These are phyloP conservation scores for Fusarium brevicatenulatum DNA, from an alignment of 2,329 filamentous ascomycete genomes.

Conservation along the genomic window DNA sequence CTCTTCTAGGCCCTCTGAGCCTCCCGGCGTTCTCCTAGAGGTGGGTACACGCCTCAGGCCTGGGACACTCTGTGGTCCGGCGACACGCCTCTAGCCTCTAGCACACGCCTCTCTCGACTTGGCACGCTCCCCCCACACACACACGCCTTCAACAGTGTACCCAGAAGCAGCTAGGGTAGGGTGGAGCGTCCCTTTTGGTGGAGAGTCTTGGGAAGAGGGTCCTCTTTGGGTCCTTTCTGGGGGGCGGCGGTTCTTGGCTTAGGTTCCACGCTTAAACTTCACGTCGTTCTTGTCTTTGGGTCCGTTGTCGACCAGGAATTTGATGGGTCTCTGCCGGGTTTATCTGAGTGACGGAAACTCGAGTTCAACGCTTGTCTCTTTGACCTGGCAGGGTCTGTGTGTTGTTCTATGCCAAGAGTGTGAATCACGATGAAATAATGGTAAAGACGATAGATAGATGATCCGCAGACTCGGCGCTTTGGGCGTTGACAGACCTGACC, in stretches of 20 bases:
- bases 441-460: slow-evolving; percentile 8
- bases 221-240: slow-evolving; percentile 34
- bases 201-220: slow-evolving; percentile 31
- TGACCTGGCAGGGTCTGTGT: slow-evolving; percentile 13
- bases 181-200: slow-evolving; percentile 36
- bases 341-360: slow-evolving; percentile 19
- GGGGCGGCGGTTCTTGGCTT: slow-evolving; percentile 22
- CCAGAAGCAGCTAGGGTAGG: slow-evolving; percentile 25
- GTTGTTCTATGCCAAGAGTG: slow-evolving; percentile 16
- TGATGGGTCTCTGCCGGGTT: slow-evolving; percentile 29
- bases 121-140: slow-evolving; percentile 22
- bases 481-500: slow-evolving; percentile 6
- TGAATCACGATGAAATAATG: slow-evolving; percentile 33
- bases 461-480: slow-evolving; percentile 20
- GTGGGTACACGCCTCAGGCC: slow-evolving; percentile 28
- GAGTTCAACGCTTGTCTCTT: slow-evolving; percentile 36
- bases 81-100: slow-evolving; percentile 18
- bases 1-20: slow-evolving; percentile 45
- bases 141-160: slow-evolving; percentile 19
- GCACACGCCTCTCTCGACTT: slow-evolving; percentile 29
- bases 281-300: slow-evolving; percentile 34
- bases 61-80: slow-evolving; percentile 12
- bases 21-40: slow-evolving; percentile 43
- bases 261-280: slow-evolving; percentile 10
- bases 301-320: slow-evolving; percentile 34